Percentiles rank a stretch among this genome's conserved stretches.
Conservation (phyloP, 176 grass and related monocot genomes). For the Hyparrhenia diplandra region DNA sequence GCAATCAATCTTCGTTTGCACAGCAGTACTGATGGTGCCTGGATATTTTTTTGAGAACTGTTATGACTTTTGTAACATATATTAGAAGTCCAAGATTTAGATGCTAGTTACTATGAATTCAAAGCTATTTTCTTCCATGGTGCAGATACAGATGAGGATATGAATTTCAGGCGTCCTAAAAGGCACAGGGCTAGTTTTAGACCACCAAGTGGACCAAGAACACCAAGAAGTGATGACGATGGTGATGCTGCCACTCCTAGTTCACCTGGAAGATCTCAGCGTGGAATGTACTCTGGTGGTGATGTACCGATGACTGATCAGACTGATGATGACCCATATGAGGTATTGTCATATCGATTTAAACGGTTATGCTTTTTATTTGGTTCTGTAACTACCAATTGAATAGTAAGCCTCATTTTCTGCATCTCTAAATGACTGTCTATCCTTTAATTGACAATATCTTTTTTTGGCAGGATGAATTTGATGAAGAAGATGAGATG, state of each 20-base stretch:
- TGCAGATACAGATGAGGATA: slow-evolving; percentile 85
- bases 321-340: slow-evolving; percentile 86
- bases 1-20: neutral
- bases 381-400: neutral
- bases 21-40: neutral
- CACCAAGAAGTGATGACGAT: slow-evolving; percentile 80
- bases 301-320: slow-evolving; percentile 90
- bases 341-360: slow-evolving; percentile 50
- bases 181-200: slow-evolving; percentile 77
- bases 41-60: neutral
- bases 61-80: neutral
- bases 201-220: slow-evolving; percentile 60
- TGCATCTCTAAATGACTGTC: neutral
- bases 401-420: neutral
- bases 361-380: slow-evolving; percentile 10
- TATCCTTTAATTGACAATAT: neutral
- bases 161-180: slow-evolving; percentile 80
- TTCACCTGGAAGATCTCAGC: slow-evolving; percentile 88
- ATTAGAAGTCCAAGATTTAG: neutral
- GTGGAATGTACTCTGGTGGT: slow-evolving; percentile 55
- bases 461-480: slow-evolving; percentile 69
- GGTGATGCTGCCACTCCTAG: slow-evolving; percentile 71
- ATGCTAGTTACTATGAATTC: neutral
- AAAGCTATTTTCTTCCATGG: slow-evolving; percentile 3
- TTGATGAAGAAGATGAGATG: slow-evolving; percentile 95